phyloP scores from a whole-genome alignment of 371 early-diverging fungal species.

The Lichtheimia ramosa region DNA sequence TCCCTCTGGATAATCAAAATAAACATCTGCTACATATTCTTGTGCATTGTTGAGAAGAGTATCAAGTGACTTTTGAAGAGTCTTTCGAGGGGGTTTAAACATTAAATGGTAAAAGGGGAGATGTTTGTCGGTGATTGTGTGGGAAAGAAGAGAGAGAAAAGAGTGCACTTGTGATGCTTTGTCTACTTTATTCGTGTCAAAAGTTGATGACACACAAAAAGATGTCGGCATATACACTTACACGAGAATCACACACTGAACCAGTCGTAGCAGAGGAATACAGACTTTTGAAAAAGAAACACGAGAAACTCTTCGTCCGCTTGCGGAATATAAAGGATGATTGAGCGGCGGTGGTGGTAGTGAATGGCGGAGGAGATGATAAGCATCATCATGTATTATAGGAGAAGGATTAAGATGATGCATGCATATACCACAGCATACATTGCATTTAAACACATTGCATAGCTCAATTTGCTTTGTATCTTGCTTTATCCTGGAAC shows the following conservation, averaged over 20 bases:
- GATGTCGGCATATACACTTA: no score
- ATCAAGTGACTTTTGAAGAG: constrained; percentile 30
- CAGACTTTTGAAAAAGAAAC: not conserved
- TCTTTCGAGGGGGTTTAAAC: constrained; percentile 38
- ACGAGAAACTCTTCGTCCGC: constrained; percentile 1
- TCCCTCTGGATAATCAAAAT: constrained; percentile 25
- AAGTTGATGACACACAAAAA: no score
- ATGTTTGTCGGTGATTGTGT: not conserved
- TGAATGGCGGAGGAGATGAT: not conserved
- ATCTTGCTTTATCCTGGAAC: no score
- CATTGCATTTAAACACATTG: no score
- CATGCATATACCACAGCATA: no score
- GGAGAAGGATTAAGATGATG: no score
- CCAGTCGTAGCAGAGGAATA: not conserved
- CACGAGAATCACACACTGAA: no score
- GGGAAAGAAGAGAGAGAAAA: not conserved
- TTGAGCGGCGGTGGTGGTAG: not conserved
- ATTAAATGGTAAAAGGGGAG: constrained; percentile 16
- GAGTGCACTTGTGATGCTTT: not conserved
- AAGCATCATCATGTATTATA: no score
- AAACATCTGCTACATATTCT: constrained; percentile 46
- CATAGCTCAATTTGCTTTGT: no score
- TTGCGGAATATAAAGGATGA: constrained; percentile 1
- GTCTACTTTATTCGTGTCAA: not conserved
- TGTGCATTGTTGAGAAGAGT: constrained; percentile 30